Conservation (phyloP, 805 yeast species). For the Kodamaea kakaduensis region DNA sequence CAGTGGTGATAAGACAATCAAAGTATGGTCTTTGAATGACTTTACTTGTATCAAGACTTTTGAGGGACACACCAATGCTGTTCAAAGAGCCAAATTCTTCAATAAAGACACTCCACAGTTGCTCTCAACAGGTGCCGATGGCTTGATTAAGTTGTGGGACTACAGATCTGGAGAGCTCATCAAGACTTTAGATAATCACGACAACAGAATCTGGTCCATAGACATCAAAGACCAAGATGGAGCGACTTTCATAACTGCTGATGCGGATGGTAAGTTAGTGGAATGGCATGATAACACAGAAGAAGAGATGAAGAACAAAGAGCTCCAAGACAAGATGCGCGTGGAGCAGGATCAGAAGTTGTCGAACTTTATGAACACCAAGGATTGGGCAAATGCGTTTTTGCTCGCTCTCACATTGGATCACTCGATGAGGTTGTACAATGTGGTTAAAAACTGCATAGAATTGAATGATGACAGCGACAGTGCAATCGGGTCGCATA, state of each 20-base stretch:
- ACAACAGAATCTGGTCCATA: constrained; percentile 91
- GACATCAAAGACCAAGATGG: constrained; percentile 66
- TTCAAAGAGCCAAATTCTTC: constrained; percentile 74
- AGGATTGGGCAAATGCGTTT: constrained; percentile 88
- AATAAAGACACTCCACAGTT: constrained; percentile 61
- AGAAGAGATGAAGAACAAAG: constrained; percentile 55
- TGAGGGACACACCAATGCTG: constrained; percentile 93
- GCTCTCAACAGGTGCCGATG: constrained; percentile 88
- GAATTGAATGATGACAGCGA: constrained; percentile 45
- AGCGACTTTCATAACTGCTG: constrained; percentile 72
- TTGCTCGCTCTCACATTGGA: constrained; percentile 78
- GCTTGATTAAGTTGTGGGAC: constrained; percentile 90
- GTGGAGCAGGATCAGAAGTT: constrained; percentile 89
- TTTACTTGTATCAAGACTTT: constrained; percentile 74
- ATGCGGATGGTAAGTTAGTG: constrained; percentile 90
- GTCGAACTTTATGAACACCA: constrained; percentile 63
- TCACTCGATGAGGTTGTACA: constrained; percentile 85
- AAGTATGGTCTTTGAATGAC: constrained; percentile 83
- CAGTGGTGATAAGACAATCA: constrained; percentile 90
- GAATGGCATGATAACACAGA: constrained; percentile 88
- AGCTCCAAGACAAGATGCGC: constrained; percentile 45
- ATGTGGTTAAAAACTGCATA: constrained; percentile 64
- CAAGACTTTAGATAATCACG: constrained; percentile 85
- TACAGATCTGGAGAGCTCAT: constrained; percentile 65
- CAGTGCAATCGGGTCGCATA: constrained; percentile 50